A percentile compares a stretch with the other conserved stretches of the same genome.
These are phyloP conservation scores for Pelargonium fulgidum DNA, from an alignment of 441 rosid genomes.

Conservation along the genomic window DNA sequence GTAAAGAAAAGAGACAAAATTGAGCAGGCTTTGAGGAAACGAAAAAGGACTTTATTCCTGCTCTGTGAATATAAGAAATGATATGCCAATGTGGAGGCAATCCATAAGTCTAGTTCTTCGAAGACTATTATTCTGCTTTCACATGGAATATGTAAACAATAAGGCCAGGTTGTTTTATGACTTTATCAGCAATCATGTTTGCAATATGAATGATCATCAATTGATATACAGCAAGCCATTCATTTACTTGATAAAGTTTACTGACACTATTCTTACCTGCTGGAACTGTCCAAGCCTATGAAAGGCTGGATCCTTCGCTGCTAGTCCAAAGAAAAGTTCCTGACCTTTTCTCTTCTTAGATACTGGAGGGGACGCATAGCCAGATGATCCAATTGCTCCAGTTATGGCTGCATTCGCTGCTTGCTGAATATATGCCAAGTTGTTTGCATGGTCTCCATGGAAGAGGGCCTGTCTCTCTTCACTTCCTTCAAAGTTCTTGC, in stretches of 20 bases:
- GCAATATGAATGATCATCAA: background rate
- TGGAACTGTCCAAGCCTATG: conserved; percentile 59
- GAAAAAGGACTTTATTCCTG: background rate
- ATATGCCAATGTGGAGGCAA: conserved; percentile 4
- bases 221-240: background rate
- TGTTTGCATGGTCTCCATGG: conserved; percentile 61
- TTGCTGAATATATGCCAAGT: conserved; percentile 64
- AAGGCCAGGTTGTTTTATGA: background rate
- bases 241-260: background rate
- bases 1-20: background rate
- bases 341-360: conserved; percentile 79
- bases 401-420: conserved; percentile 89
- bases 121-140: background rate
- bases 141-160: background rate
- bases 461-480: conserved; percentile 66
- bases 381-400: conserved; percentile 73
- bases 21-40: background rate
- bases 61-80: background rate
- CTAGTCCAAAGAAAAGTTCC: conserved; percentile 57
- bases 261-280: conserved; percentile 49
- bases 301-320: conserved; percentile 53
- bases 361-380: conserved; percentile 63
- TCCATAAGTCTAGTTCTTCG: background rate
- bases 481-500: conserved; percentile 92
- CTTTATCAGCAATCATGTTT: background rate